These are phyloP conservation scores for Pseudogymnoascus sp. DNA, from an alignment of 2,329 filamentous ascomycete genomes.

Conservation along the genomic window DNA sequence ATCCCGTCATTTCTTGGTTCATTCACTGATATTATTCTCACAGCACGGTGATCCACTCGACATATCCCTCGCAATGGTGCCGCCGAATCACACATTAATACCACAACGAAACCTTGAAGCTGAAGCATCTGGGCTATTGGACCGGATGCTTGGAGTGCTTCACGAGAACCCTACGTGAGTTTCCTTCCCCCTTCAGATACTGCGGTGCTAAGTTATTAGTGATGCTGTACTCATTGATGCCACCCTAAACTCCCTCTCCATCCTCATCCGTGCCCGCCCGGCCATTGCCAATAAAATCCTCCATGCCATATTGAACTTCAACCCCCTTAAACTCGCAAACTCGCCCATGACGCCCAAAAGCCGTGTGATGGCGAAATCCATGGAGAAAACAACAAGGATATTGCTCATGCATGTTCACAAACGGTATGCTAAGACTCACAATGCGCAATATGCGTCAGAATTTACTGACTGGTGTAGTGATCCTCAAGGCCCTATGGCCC, in stretches of 20 bases:
- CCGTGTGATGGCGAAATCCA: slow-evolving; percentile 80
- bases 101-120: slow-evolving; percentile 79
- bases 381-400: slow-evolving; percentile 87
- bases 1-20: background rate
- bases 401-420: slow-evolving; percentile 78
- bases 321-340: slow-evolving; percentile 74
- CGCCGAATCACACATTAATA: slow-evolving; percentile 73
- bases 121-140: slow-evolving; percentile 82
- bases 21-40: slow-evolving; percentile 12
- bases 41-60: slow-evolving; percentile 70
- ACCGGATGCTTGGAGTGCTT: slow-evolving; percentile 76
- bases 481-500: slow-evolving; percentile 66
- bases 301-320: slow-evolving; percentile 80
- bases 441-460: background rate
- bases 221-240: slow-evolving; percentile 85
- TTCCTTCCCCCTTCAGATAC: slow-evolving; percentile 16
- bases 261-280: slow-evolving; percentile 74
- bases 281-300: slow-evolving; percentile 79
- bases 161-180: slow-evolving; percentile 79
- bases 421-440: slow-evolving; percentile 44
- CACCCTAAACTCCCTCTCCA: slow-evolving; percentile 79
- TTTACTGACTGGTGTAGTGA: slow-evolving; percentile 48
- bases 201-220: slow-evolving; percentile 44
- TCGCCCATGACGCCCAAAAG: slow-evolving; percentile 69
- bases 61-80: slow-evolving; percentile 79